Evolutionary conservation across 768 basidiomycete species (phyloP).

Genomic region (Russula abietina): DNA sequence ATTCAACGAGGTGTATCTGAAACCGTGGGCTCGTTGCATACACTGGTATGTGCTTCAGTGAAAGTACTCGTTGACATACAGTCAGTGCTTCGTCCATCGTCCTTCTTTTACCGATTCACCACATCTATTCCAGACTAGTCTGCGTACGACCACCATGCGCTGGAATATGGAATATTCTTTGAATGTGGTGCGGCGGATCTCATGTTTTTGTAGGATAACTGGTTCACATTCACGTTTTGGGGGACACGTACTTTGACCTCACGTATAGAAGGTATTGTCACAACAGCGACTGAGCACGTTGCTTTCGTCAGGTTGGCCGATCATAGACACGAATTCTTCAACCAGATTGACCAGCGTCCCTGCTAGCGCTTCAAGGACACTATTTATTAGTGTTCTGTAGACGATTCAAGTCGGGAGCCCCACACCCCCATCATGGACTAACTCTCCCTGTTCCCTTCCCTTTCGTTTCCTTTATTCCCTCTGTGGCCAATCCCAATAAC

Average conservation of each 20-base stretch:
- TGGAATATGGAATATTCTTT: background rate
- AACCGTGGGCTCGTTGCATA: background rate
- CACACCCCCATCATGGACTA: background rate
- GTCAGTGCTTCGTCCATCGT: background rate
- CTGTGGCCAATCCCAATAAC: background rate
- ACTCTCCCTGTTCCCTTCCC: background rate
- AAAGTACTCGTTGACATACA: background rate
- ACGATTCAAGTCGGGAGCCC: background rate
- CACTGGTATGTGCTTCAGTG: background rate
- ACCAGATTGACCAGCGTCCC: no score
- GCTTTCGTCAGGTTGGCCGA: background rate
- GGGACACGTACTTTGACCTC: background rate
- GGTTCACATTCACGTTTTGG: background rate
- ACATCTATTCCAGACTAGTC: background rate
- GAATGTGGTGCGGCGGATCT: background rate
- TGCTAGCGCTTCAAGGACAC: background rate
- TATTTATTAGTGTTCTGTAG: background rate
- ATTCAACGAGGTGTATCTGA: background rate
- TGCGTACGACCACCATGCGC: background rate
- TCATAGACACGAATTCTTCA: no score
- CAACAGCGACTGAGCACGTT: background rate
- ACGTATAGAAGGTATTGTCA: background rate
- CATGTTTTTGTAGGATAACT: no score
- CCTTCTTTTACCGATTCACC: background rate
- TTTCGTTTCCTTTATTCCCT: no score